Base-by-base conservation (phyloP, 176 grass and related monocot species). In the Carex kokanica region DNA sequence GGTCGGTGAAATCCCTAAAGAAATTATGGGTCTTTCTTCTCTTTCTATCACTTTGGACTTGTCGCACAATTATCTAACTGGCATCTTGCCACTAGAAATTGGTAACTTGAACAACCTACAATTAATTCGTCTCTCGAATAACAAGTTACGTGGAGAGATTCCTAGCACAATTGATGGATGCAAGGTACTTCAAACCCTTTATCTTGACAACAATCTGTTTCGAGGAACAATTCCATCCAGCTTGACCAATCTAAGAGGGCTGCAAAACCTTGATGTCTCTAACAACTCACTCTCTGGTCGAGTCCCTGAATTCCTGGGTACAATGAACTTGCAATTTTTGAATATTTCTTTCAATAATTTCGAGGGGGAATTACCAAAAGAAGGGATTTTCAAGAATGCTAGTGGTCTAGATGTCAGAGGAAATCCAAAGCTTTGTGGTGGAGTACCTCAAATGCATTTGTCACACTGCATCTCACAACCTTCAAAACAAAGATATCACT, bases 401-500 rank as follows among this genome's bases (percentile, higher is more conserved):
- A 84, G 47, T 23, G 82, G 64, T 25, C 5, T 56, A 6, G 74
- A 66, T 66, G 51, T 87, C 5, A 67, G 59, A 83, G 69, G 68
- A 56, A 87, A 87, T 15, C 49, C 68, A 12, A 66, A 66, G 13
- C 69, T 87, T 49, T 87, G 86, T 83, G 86, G 86, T 68, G 80
- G 86, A 87, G 14, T 78, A 54, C 68, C 86, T 9, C 0, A 65
- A 49, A 17, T 53, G 13, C 40, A 70, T 70, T 43, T 70, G 36
- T 1, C 34, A 43, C 36, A 0, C 3, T 70, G 66, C 34, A 18
- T 7, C 8, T 70, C 66, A 70, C 13, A 70, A 11, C 15, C 32
- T 10, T 3, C 17, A 1, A 43, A 8, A 71, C 38, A 21, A 0
- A 20, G 1, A 17, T 34, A 69, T n/a, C 34, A 40, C n/a, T 69